Evolutionary conservation across 139 green algal genomes (phyloP).

Genomic region (Picochlorum sp.): DNA sequence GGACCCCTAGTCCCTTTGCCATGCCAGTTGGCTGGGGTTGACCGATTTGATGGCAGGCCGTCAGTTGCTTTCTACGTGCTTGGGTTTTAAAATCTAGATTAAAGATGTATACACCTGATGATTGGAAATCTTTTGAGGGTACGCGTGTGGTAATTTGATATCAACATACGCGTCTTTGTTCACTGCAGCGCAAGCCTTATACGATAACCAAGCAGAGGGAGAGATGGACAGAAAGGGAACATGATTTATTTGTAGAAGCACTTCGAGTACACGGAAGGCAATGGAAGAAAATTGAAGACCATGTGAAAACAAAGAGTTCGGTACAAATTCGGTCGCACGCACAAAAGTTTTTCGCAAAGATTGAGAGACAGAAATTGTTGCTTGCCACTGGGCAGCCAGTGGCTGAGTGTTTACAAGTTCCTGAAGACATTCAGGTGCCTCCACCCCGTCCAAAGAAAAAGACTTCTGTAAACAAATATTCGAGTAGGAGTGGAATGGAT

Average conservation of each 20-base stretch:
- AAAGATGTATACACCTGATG: no score
- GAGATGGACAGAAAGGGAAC: constrained; percentile 83
- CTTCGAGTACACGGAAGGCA: constrained; percentile 65
- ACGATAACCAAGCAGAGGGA: constrained; percentile 70
- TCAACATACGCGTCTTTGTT: no score
- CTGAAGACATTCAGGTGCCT: constrained; percentile 56
- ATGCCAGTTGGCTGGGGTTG: no score
- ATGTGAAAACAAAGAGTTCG: constrained; percentile 87
- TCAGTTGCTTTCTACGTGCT: no score
- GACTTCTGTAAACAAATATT: not conserved
- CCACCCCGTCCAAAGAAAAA: constrained; percentile 82
- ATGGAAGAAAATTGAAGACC: constrained; percentile 69
- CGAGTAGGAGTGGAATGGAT: not conserved
- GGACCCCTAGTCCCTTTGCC: no score
- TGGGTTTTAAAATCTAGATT: no score
- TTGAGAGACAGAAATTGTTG: constrained; percentile 33
- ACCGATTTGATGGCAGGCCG: no score
- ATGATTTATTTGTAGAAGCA: constrained; percentile 77
- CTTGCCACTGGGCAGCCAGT: constrained; percentile 20
- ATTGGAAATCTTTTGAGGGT: no score
- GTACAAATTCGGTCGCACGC: constrained; percentile 93
- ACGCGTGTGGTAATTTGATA: no score
- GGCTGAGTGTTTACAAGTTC: constrained; percentile 9
- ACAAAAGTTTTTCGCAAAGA: constrained; percentile 86
- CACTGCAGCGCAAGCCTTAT: constrained; percentile 65